Evolutionary conservation across 176 grass and related monocot genomes (phyloP).

Genomic region (Otatea glauca): DNA sequence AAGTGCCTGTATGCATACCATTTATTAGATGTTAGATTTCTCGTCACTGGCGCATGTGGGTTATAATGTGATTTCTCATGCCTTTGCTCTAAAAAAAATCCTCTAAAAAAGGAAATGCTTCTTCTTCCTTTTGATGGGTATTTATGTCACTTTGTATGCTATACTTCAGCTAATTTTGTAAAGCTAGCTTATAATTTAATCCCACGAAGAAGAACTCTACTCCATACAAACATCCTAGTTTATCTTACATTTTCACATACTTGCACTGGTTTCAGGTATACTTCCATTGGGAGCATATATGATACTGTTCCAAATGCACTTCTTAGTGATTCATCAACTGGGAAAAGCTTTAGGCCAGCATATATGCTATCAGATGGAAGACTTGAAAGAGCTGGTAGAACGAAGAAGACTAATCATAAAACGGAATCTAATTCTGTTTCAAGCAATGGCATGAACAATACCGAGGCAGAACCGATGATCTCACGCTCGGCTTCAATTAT

Average conservation of each 20-base stretch:
- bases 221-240: constrained; percentile 21
- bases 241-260: constrained; percentile 35
- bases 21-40: not conserved
- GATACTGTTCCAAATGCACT: constrained; percentile 98
- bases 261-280: constrained; percentile 67
- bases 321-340: constrained; percentile 64
- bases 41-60: not conserved
- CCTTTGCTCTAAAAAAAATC: constrained; percentile 1
- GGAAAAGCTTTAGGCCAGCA: constrained; percentile 91
- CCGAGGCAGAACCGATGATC: constrained; percentile 41
- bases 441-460: constrained; percentile 63
- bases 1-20: not conserved
- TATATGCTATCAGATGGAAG: constrained; percentile 97
- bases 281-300: constrained; percentile 98
- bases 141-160: not conserved
- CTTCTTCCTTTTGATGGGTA: constrained; percentile 6
- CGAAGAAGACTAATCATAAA: constrained; percentile 69
- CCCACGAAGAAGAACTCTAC: constrained; percentile 11
- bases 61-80: not conserved
- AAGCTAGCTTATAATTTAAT: not conserved
- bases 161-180: constrained; percentile 20
- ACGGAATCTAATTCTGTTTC: constrained; percentile 44
- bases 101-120: not conserved
- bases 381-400: constrained; percentile 94
- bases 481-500: constrained; percentile 74